phyloP scores from a whole-genome alignment of 1,284 basidiomycete genomes.

The Boletus semigastroideus region DNA sequence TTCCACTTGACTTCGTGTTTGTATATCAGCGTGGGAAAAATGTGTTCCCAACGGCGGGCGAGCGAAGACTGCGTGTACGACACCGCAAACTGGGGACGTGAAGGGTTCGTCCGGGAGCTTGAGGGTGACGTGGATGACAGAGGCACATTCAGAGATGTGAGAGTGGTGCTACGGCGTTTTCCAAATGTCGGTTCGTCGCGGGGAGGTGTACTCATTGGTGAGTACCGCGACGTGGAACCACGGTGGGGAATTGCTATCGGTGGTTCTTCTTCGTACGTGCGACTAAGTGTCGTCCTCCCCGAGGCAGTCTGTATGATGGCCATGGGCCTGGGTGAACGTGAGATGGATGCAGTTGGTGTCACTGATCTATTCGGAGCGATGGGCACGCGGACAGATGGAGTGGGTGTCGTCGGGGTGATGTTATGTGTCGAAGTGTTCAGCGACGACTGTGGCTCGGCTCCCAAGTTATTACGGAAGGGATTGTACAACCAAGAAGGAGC shows the following conservation, averaged over 20 bases:
- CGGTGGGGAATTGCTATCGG: conserved; percentile 40
- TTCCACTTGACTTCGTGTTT: conserved; percentile 95
- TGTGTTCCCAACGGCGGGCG: conserved; percentile 86
- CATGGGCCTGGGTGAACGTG: conserved; percentile 49
- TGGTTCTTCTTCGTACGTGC: conserved; percentile 58
- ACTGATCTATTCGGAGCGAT: conserved; percentile 29
- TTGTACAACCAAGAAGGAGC: conserved; percentile 75
- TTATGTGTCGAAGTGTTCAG: conserved; percentile 37
- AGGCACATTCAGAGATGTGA: conserved; percentile 42
- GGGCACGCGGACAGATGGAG: conserved; percentile 30
- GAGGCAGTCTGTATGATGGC: conserved; percentile 50
- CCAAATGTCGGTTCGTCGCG: conserved; percentile 57
- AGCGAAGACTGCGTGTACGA: conserved; percentile 67
- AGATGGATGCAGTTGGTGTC: conserved; percentile 30
- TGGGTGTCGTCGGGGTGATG: conserved; percentile 31
- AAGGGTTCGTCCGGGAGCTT: conserved; percentile 59
- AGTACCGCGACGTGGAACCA: conserved; percentile 49
- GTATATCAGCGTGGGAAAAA: conserved; percentile 73
- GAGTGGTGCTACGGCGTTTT: conserved; percentile 53
- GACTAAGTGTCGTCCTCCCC: conserved; percentile 43
- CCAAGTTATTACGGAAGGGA: conserved; percentile 57
- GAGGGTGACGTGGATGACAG: conserved; percentile 51
- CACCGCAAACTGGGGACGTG: conserved; percentile 53
- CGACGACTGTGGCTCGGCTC: conserved; percentile 60
- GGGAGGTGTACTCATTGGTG: conserved; percentile 66